Conservation (phyloP, 192 early-diverging fungal species). For the Entomortierella beljakovae region DNA sequence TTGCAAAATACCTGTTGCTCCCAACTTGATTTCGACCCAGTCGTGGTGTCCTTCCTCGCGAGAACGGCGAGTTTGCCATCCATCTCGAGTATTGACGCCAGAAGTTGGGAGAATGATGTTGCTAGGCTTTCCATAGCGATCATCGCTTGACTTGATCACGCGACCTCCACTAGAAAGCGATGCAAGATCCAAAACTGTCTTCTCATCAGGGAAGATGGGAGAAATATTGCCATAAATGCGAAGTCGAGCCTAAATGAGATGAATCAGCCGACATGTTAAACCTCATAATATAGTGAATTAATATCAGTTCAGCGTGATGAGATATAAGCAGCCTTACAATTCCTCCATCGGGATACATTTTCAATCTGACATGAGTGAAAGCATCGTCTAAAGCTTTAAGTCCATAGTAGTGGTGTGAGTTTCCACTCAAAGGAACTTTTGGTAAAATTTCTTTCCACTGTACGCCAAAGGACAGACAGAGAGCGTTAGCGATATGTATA, state of each 20-base stretch:
- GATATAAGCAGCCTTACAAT: constrained; percentile 62
- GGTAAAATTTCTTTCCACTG: constrained; percentile 71
- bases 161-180: constrained; percentile 75
- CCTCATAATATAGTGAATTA: too few relatives aligned
- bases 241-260: constrained; percentile 70
- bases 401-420: constrained; percentile 74
- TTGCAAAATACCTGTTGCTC: constrained; percentile 74
- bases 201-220: constrained; percentile 64
- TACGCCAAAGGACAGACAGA: background rate
- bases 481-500: constrained; percentile 12
- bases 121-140: constrained; percentile 84
- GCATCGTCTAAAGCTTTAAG: constrained; percentile 60
- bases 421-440: constrained; percentile 77
- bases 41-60: constrained; percentile 82
- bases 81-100: constrained; percentile 86
- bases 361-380: constrained; percentile 78
- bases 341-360: constrained; percentile 88
- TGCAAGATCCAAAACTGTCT: constrained; percentile 69
- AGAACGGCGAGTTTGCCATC: constrained; percentile 93
- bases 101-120: constrained; percentile 84
- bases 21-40: constrained; percentile 85
- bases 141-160: constrained; percentile 76
- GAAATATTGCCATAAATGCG: constrained; percentile 80
- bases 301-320: too few relatives aligned
- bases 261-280: background rate